Base-by-base conservation (phyloP, 768 basidiomycete genomes). In the Hygrophoropsis aurantiaca region DNA sequence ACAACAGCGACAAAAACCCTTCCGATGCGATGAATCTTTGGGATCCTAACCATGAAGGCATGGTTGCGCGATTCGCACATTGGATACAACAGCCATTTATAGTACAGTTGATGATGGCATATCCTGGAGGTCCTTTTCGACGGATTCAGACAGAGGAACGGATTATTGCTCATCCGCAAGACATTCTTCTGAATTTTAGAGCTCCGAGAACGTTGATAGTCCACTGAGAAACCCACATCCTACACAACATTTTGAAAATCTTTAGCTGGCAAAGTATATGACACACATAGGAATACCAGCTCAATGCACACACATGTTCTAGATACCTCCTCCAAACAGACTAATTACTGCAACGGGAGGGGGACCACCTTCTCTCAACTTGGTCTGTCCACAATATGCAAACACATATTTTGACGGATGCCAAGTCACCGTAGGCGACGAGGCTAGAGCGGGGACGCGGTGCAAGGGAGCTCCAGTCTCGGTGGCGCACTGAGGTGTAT, bases 371-470 rank as follows among this genome's bases (percentile, higher is more conserved):
- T 89, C 85, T 40, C 77, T 77, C 38, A 70, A 59, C 53, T 82
- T 84, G 3, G 82, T 86, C 56, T 89, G 87, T 3, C 87, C 88
- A 58, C 87, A 90, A 54, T 88, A 90, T 3, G 88, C 88, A 44
- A 89, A 78, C n/a, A 83, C 78, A 55, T 87, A 82, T 65, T 82
- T 86, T 5, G 84, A 87, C 4, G 89, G 88, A 63, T 90, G 89
- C 88, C 88, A 90, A 2, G 81, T 68, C 3, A 91, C 88, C 1
- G 85, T 83, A 4, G 84, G 81, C n/a, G 87, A 80, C 1, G 87
- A 74, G 4, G 81, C 84, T 5, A 85, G 70, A 3, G 86, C 77
- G 2, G 85, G 79, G 11, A 91, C 80, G n/a, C 88, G 84, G 61
- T 90, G 87, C 20, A 91, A 58, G 2, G 87, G 84, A 39, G 77